Evolutionary conservation across 1,284 basidiomycete genomes (phyloP), one percentile per base, ranked within the genome.

Genomic region (Malassezia arunalokei): DNA sequence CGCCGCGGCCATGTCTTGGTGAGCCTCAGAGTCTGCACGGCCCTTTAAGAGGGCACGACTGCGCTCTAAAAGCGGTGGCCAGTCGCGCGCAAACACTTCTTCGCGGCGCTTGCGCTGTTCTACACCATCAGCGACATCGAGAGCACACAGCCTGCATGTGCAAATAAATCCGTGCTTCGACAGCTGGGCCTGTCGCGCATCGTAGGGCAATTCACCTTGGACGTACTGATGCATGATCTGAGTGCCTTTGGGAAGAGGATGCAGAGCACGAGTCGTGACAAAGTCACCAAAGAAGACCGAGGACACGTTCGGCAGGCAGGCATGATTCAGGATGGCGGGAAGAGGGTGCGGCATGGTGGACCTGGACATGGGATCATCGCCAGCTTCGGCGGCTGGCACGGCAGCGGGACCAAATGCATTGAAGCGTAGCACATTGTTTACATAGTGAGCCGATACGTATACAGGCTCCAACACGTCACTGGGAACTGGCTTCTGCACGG

Each of bases 141-240:
- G 39, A 28, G 30, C 27, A 35, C 70, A 73, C 9, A 73, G 60
- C 12, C 53, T 56, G 40, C 70, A 73, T 1, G 14, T 37, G 48
- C 70, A 73, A 24, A 47, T 48, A 53, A 73, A 73, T 1, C 63
- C 68, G 46, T 73, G 70, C 56, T 71, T 73, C 47, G 56, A 52
- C 11, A 71, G 58, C 51, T 64, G 62, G 15, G 62, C 56, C 11
- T 58, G 57, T 9, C 70, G 61, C 40, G 62, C 49, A 11, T 56
- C 37, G 53, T 60, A 70, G 11, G 69, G 56, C 43, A 62, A 56
- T 43, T 68, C 67, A 24, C 70, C 70, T 14, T 58, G 61, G 32
- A 71, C 68, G 48, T 73, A 73, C 48, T 66, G 67, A 51, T 73
- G 70, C 57, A 65, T 60, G 58, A 73, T 68, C 57, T 73, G 67